Conservation (phyloP, 2,329 filamentous ascomycete genomes). For the Fusarium metavorans region DNA sequence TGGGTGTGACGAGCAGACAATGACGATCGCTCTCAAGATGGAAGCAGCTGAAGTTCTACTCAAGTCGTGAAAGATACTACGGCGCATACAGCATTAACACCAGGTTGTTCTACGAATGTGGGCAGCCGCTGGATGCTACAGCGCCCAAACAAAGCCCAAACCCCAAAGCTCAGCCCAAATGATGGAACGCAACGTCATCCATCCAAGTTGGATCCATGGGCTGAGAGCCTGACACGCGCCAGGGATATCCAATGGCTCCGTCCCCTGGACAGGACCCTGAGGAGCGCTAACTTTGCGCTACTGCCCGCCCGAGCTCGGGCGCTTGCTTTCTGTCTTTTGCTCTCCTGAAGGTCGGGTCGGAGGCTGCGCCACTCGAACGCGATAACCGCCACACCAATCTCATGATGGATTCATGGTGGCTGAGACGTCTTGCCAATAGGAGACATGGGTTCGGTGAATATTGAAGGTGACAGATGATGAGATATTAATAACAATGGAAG, state of each 20-base stretch:
- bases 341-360: neutral
- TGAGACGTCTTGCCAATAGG: neutral
- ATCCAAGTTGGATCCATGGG: conserved; percentile 3
- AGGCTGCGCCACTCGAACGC: neutral
- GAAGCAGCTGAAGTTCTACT: neutral
- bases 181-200: conserved; percentile 34
- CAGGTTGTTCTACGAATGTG: neutral
- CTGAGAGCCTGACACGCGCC: conserved; percentile 32
- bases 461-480: neutral
- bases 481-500: neutral
- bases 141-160: conserved; percentile 24
- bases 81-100: neutral
- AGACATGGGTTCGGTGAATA: neutral
- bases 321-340: conserved; percentile 2
- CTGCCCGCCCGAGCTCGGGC: conserved; percentile 12
- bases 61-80: neutral
- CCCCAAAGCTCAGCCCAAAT: conserved; percentile 28
- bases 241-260: conserved; percentile 7
- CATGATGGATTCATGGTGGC: conserved; percentile 4
- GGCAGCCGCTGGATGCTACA: conserved; percentile 8
- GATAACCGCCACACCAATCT: neutral
- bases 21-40: neutral
- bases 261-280: conserved; percentile 28
- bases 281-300: conserved; percentile 27
- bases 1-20: neutral